Evolutionary conservation across 1,139 yeast species (phyloP), one percentile per base, ranked within the genome.

Genomic region (Hemisphaericaspora subhashii): DNA sequence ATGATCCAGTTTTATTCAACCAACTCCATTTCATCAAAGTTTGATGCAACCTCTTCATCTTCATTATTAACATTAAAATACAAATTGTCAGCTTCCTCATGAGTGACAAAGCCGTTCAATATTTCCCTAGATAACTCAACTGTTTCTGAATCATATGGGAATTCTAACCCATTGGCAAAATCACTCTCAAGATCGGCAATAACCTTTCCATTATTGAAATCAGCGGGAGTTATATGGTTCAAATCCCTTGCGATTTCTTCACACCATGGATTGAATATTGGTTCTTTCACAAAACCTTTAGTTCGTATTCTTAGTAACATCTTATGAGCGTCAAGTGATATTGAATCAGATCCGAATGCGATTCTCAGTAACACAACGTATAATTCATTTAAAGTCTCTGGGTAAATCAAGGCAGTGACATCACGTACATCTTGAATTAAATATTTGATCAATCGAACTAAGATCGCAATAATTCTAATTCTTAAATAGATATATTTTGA

Each of bases 11-110:
- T 32, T 29, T 35, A 48, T 14, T 42, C 44, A 16, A 48, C 51
- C 35, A 51, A 44, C 36, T 53, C 62, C 65, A 58, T 60, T 33
- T 58, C 64, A 39, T 57, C 62, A 35, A 53, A 53, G 20, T 43
- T 45, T 9, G 40, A 43, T 13, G 45, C 52, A 26, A 35, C 32
- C 10, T 44, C 50, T 9, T 42, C 46, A 9, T 44, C 45, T 42
- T 67, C 73, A 39, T 67, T 59, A 43, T 79, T 79, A 77, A 85
- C 81, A 41, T 84, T 80, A 42, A 75, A 66, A 56, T 80, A 86
- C 42, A 87, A 64, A 40, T 81, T 78, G 56, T 87, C 95, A 0
- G 89, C 89, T 50, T 86, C 95, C 47, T 86, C 88, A 52, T 82
- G 82, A 9, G 88, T 84, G 8, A 82, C 77, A 45, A 83, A 78